These are phyloP conservation scores for Chalaropsis ovoidea DNA, from an alignment of 2,329 filamentous ascomycete genomes.

Conservation along the genomic window DNA sequence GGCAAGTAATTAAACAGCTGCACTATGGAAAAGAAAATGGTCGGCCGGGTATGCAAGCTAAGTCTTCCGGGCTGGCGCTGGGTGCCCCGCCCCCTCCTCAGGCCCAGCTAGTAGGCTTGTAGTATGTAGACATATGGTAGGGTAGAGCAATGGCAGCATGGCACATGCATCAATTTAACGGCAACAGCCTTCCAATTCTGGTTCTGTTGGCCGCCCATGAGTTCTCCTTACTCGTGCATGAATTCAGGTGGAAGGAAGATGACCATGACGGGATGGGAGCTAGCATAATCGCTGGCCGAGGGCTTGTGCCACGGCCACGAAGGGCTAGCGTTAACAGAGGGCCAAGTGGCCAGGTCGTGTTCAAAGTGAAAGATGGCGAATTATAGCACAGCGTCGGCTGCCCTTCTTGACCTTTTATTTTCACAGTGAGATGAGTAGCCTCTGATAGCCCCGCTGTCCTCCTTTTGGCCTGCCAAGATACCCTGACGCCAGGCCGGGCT, in stretches of 20 bases:
- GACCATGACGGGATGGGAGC: slow-evolving; percentile 1
- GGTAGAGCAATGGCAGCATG: not conserved
- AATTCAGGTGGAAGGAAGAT: slow-evolving; percentile 10
- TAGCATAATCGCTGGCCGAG: not conserved
- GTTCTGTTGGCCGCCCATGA: not conserved
- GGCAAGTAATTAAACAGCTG: not conserved
- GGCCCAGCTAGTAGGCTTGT: not conserved
- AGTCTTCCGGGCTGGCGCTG: not conserved
- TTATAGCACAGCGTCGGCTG: not conserved
- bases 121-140: not conserved
- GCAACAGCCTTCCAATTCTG: not conserved
- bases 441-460: not conserved
- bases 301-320: slow-evolving; percentile 6
- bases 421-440: too few species aligned
- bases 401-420: not conserved
- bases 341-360: not conserved
- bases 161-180: not conserved
- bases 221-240: slow-evolving; percentile 12
- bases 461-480: not conserved
- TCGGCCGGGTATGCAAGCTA: not conserved
- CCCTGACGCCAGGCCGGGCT: too few species aligned
- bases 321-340: not conserved
- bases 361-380: not conserved
- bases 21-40: not conserved
- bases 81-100: not conserved